Percentiles rank a stretch among this genome's conserved stretches.
phyloP scores from a whole-genome alignment of 108 stramenopile genomes.

The Skeletonema menzelii region DNA sequence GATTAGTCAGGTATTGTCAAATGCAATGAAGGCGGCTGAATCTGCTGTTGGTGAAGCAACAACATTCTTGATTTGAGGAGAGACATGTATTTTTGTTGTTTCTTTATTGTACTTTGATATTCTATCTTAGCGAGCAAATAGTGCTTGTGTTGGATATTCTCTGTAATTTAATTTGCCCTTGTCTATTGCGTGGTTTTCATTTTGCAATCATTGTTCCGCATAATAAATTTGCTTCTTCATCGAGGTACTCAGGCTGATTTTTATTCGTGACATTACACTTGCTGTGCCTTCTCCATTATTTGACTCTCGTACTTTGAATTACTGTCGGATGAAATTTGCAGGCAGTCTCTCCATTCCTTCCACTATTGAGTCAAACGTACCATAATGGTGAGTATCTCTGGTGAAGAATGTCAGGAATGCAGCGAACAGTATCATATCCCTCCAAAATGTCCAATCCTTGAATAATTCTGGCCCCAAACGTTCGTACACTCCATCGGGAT shows the following conservation, averaged over 20 bases:
- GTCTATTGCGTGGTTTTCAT: neutral
- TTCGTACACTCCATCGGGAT: constrained; percentile 49
- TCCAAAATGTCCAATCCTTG: constrained; percentile 45
- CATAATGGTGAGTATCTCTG: constrained; percentile 43
- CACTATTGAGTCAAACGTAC: constrained; percentile 41
- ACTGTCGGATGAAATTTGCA: constrained; percentile 19
- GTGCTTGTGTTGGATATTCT: constrained; percentile 1
- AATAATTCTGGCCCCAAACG: constrained; percentile 45
- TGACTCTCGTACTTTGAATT: neutral
- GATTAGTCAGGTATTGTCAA: neutral
- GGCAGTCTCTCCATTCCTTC: constrained; percentile 40
- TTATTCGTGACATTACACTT: neutral
- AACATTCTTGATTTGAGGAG: neutral
- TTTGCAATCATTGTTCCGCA: neutral
- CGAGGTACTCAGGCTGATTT: neutral
- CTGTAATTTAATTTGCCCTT: neutral
- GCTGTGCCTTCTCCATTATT: neutral
- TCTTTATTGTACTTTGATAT: constrained; percentile 2
- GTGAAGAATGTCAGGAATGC: constrained; percentile 34
- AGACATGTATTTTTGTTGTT: neutral
- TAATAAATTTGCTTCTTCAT: neutral
- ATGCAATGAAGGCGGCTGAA: neutral
- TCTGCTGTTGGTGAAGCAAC: neutral
- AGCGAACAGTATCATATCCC: constrained; percentile 37
- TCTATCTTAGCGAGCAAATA: neutral